phyloP scores from a whole-genome alignment of 129 eudicot species.

The Glebionis coronaria region DNA sequence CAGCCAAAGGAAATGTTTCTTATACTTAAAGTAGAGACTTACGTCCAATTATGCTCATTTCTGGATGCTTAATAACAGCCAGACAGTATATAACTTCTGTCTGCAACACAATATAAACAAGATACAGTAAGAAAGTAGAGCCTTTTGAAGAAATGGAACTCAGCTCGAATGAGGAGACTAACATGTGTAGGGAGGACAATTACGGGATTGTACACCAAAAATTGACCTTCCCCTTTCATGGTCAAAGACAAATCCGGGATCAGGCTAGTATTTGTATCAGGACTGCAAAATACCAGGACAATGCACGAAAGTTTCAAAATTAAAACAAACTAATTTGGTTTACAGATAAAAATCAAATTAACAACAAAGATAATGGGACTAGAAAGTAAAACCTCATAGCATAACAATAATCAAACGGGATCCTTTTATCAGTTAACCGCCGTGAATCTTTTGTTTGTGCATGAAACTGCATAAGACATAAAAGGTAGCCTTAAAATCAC shows the following conservation, averaged over 20 bases:
- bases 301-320: conserved; percentile 17
- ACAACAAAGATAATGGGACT: conserved; percentile 14
- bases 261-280: conserved; percentile 49
- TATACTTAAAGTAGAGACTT: conserved; percentile 28
- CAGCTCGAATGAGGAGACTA: conserved; percentile 15
- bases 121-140: neutral
- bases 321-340: conserved; percentile 12
- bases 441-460: conserved; percentile 54
- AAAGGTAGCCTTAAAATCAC: neutral
- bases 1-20: too few species aligned
- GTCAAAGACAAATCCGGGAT: conserved; percentile 55
- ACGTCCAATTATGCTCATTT: conserved; percentile 86
- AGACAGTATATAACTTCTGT: conserved; percentile 62
- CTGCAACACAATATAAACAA: conserved; percentile 44
- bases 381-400: conserved; percentile 60
- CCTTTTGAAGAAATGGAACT: neutral
- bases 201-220: conserved; percentile 53
- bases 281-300: conserved; percentile 34
- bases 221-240: conserved; percentile 61
- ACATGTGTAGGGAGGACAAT: conserved; percentile 64
- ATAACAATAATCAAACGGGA: conserved; percentile 86
- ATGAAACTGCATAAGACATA: conserved; percentile 52
- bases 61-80: conserved; percentile 61
- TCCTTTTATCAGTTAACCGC: conserved; percentile 58
- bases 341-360: neutral